Evolutionary conservation across 495 filamentous ascomycete species (phyloP), one percentile per base, ranked within the genome.

Genomic region (Daldinia childiae): DNA sequence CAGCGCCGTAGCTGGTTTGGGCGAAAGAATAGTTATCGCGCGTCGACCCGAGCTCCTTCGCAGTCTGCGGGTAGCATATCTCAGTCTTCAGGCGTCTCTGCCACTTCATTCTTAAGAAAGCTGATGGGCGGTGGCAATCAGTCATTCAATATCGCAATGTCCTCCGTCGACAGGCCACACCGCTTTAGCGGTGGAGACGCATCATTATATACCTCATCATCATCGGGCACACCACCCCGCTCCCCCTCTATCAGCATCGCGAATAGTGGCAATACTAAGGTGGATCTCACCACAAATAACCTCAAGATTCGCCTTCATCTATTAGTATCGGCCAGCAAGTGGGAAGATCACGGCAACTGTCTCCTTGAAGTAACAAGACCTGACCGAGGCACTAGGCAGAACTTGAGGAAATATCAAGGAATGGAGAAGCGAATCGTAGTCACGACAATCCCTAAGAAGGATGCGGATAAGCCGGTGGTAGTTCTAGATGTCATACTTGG

Each of bases 321-420:
- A 17, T 90, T 93, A 43, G 90, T 94, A 58, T 87, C 88, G 3
- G 83, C 88, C 21, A 89, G 89, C 38, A 92, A 91, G 74, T 99
- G 95, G 95, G 88, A 91, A 30, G 94, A 98, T 72, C 90, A 95
- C 83, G 94, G 95, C 60, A 88, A 91, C 52, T 94, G 94, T 56
- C 84, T 89, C 30, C 79, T 99, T 34, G 91, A 90, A 32, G 93
- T 98, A 74, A 89, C 91, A 79, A 90, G 91, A 8, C 89, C 91
- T 0, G 82, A 87, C 39, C 80, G 85, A 26, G 86, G 87, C 32
- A 82, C 86, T 69, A 74, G 83, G 38, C 87, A 86, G 69, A 83
- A 84, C 60, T 73, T 83, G 55, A 79, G 79, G 36, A 82, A 83
- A 24, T 78, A 86, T 65, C 76, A 87, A 77, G 83, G 86, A n/a